These are phyloP conservation scores for Trichoderma sp. DNA, from an alignment of 2,329 filamentous ascomycete genomes.

Conservation along the genomic window DNA sequence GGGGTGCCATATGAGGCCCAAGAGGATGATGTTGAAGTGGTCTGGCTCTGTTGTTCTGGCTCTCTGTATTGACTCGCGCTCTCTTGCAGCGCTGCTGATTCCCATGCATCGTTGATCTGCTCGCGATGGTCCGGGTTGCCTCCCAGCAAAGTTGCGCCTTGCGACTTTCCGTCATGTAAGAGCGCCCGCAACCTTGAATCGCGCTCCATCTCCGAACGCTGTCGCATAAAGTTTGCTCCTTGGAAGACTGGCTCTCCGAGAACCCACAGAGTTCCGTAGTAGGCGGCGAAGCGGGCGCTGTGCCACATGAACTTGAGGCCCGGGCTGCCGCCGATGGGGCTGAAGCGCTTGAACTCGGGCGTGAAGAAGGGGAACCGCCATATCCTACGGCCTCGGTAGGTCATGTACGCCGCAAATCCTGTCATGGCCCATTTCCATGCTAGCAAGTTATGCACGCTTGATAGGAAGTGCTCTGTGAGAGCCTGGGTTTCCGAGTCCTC, in stretches of 20 bases:
- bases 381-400: constrained; percentile 32
- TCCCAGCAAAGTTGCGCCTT: constrained; percentile 20
- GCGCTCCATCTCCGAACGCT: constrained; percentile 26
- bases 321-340: constrained; percentile 32
- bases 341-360: constrained; percentile 33
- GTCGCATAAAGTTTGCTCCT: constrained; percentile 30
- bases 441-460: constrained; percentile 33
- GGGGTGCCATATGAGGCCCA: constrained; percentile 22
- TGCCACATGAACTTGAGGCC: constrained; percentile 38
- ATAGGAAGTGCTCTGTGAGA: constrained; percentile 35
- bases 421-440: constrained; percentile 31
- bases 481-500: constrained; percentile 38
- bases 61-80: constrained; percentile 11
- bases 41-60: constrained; percentile 1
- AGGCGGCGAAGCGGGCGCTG: constrained; percentile 34
- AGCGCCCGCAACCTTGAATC: constrained; percentile 34
- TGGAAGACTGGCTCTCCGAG: constrained; percentile 30
- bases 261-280: constrained; percentile 31
- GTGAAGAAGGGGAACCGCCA: constrained; percentile 43
- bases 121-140: constrained; percentile 22
- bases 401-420: constrained; percentile 26
- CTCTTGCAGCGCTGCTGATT: constrained; percentile 21
- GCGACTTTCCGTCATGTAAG: constrained; percentile 24
- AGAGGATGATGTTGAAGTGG: constrained; percentile 17
- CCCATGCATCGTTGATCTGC: constrained; percentile 24